Evolutionary conservation across 495 filamentous ascomycete species (phyloP).

Genomic region (Evansstolkia leycettana): DNA sequence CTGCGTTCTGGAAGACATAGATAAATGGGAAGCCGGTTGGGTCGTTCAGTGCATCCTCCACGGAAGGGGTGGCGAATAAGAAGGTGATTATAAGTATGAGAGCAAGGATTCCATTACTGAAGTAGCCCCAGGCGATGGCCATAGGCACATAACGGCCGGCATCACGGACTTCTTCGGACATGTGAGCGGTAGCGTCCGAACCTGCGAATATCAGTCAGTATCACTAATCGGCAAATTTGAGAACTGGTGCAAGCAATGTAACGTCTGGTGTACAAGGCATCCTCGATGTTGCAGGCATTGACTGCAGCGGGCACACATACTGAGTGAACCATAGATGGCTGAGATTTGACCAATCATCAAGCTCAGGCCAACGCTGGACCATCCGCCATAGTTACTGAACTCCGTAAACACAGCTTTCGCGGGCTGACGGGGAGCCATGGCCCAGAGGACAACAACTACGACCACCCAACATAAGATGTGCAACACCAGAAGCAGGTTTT

Average conservation of each 20-base stretch:
- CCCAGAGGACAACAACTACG: conserved; percentile 4
- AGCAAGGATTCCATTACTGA: conserved; percentile 30
- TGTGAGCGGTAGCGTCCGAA: conserved; percentile 4
- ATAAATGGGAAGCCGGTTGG: conserved; percentile 27
- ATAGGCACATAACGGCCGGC: conserved; percentile 31
- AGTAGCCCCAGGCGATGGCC: conserved; percentile 30
- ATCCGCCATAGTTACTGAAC: conserved; percentile 35
- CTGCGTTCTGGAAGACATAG: conserved; percentile 20
- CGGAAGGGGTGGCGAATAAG: conserved; percentile 30
- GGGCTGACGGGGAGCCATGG: too few species aligned
- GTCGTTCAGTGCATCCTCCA: conserved; percentile 19
- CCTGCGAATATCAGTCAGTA: background rate
- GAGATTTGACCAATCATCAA: conserved; percentile 38
- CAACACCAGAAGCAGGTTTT: conserved; percentile 23
- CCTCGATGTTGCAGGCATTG: too few species aligned
- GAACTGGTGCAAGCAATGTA: too few species aligned
- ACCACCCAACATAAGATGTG: conserved; percentile 27
- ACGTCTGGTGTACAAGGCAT: too few species aligned
- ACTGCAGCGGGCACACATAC: background rate
- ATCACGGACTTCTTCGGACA: conserved; percentile 37
- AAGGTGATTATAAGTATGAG: conserved; percentile 33
- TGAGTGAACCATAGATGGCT: conserved; percentile 14
- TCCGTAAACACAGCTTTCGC: conserved; percentile 28
- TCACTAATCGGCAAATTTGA: too few species aligned
- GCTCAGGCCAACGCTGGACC: conserved; percentile 33